Percentiles rank a stretch among this genome's conserved stretches.
Evolutionary conservation across 2,329 filamentous ascomycete species (phyloP).

Genomic region (Aspergillus sp.): DNA sequence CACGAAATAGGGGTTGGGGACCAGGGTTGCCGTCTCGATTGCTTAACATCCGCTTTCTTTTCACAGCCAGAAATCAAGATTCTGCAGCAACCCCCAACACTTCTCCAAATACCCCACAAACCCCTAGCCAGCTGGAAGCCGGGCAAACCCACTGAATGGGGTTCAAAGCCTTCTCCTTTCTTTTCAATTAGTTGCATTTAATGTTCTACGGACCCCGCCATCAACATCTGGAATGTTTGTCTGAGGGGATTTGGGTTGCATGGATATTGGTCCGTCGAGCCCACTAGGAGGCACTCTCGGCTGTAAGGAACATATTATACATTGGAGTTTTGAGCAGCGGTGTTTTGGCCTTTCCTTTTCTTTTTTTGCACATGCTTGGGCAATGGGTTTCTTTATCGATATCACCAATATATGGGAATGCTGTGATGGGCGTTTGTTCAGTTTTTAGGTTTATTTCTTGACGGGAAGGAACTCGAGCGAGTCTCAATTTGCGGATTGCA

Average conservation of each 20-base stretch:
- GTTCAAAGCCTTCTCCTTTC: background rate
- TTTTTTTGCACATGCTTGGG: background rate
- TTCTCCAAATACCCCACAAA: constrained; percentile 8
- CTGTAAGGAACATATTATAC: background rate
- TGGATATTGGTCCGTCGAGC: background rate
- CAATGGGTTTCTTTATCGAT: background rate
- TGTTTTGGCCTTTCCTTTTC: background rate
- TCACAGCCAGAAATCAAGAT: background rate
- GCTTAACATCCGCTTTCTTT: constrained; percentile 1
- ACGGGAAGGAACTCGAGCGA: background rate
- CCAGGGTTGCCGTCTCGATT: background rate
- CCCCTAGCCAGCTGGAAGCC: constrained; percentile 24
- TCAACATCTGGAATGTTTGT: constrained; percentile 3
- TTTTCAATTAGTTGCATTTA: background rate
- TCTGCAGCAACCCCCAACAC: background rate
- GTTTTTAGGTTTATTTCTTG: background rate
- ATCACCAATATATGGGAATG: constrained; percentile 1
- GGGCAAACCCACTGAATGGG: constrained; percentile 14
- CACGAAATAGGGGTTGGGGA: background rate
- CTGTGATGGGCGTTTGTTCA: background rate
- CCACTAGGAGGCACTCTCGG: background rate
- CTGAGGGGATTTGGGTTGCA: background rate
- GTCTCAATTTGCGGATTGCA: background rate
- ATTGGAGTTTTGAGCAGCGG: background rate
- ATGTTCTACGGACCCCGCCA: background rate